Percentiles rank a stretch among this genome's conserved stretches.
phyloP scores from a whole-genome alignment of 1,284 basidiomycete species.

The Marasmius fiardii region DNA sequence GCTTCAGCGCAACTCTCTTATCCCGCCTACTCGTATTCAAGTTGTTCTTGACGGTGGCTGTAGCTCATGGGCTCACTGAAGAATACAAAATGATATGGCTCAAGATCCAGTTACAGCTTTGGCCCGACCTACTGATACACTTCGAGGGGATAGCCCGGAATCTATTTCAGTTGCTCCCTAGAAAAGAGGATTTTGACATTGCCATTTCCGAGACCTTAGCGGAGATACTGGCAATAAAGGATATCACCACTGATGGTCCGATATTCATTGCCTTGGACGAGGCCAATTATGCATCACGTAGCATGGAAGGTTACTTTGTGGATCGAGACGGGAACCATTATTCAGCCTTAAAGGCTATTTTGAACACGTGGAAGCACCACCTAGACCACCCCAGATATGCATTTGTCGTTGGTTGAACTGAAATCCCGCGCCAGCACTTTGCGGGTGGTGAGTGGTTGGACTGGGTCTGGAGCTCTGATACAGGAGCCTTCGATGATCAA shows the following conservation, averaged over 20 bases:
- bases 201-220: not conserved
- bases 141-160: not conserved
- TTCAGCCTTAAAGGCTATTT: not conserved
- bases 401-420: constrained; percentile 5
- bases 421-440: constrained; percentile 3
- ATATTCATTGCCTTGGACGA: constrained; percentile 6
- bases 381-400: constrained; percentile 3
- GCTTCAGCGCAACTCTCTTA: not conserved
- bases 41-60: not conserved
- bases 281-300: constrained; percentile 4
- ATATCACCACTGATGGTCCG: not conserved
- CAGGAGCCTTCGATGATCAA: constrained; percentile 1
- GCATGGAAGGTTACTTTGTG: not conserved
- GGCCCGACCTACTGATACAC: not conserved
- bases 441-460: not conserved
- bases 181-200: not conserved
- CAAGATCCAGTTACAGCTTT: not conserved
- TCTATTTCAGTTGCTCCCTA: not conserved
- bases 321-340: not conserved
- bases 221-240: not conserved
- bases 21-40: constrained; percentile 1
- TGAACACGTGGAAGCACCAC: not conserved
- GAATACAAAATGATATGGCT: constrained; percentile 4
- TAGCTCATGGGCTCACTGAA: not conserved
- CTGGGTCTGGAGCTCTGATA: constrained; percentile 10